phyloP scores from a whole-genome alignment of 768 basidiomycete genomes.

The Psilocybe cubensis region DNA sequence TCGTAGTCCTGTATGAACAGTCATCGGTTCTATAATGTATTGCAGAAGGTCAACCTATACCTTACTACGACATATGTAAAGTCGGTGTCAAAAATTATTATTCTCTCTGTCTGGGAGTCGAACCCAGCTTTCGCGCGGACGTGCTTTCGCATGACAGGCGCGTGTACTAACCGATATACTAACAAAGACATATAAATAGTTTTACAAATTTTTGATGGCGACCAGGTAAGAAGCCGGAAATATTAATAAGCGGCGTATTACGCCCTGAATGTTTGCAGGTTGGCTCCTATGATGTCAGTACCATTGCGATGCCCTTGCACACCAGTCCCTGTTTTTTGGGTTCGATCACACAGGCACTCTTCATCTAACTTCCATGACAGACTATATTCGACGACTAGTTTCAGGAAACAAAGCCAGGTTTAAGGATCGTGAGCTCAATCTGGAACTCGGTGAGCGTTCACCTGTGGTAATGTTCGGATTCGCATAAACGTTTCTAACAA shows the following conservation, averaged over 20 bases:
- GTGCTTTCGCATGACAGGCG: constrained; percentile 4
- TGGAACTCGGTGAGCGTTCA: constrained; percentile 65
- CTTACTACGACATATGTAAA: too few relatives aligned
- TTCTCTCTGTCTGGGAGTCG: constrained; percentile 5
- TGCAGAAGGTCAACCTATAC: too few relatives aligned
- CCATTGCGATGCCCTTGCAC: neutral
- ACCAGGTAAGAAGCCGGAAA: too few relatives aligned
- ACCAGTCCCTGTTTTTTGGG: too few relatives aligned
- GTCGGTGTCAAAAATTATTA: too few relatives aligned
- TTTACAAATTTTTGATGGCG: too few relatives aligned
- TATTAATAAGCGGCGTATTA: too few relatives aligned
- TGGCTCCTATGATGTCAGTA: neutral
- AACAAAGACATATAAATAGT: constrained; percentile 1
- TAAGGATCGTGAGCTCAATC: constrained; percentile 63
- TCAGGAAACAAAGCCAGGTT: constrained; percentile 84
- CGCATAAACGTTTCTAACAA: too few relatives aligned
- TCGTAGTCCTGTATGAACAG: too few relatives aligned
- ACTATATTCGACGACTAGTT: constrained; percentile 73
- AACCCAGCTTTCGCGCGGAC: constrained; percentile 7
- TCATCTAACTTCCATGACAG: constrained; percentile 50
- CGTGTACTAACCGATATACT: constrained; percentile 8
- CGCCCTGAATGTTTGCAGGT: too few relatives aligned
- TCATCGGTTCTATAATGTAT: too few relatives aligned
- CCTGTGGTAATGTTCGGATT: neutral
- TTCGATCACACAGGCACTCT: too few relatives aligned